Evolutionary conservation across 2,329 filamentous ascomycete species (phyloP), one percentile per base, ranked within the genome.

Genomic region (Hypoxylon sp.): DNA sequence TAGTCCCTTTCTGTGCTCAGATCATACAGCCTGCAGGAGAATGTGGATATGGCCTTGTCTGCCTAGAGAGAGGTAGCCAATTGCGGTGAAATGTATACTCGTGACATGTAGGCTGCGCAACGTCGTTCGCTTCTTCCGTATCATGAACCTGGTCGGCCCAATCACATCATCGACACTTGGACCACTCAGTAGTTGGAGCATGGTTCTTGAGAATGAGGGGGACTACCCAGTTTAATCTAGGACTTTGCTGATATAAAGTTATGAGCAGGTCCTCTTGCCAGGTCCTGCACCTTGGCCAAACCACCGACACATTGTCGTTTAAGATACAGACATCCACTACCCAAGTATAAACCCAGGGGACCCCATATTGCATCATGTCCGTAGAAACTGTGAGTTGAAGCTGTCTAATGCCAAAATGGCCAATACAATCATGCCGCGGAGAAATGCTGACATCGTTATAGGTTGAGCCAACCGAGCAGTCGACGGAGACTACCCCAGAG

Each of bases 381-480:
- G 53, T 53, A 28, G 61, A 64, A 10, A 11, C 41, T 51, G 61
- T 64, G 24, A 64, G 61, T 64, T 7, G 34, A 11, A 20, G 10
- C 10, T 15, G 47, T 37, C 28, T 2, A 17, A 10, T 17, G 22
- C 11, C 32, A 24, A 2, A 34, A 7, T 15, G 43, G 6, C 5
- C 24, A 48, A 19, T 37, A 22, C 6, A 8, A 20, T 6, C 6
- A 37, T 22, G 6, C n/a, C 19, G 19, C 6, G 19, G 4, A 32
- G 44, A 17, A 3, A 58, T 83, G 74, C 79, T 87, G 87, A 91
- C 22, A 55, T 20, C 28, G n/a, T 10, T 24, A 20, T 44, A 65
- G 62, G 47, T 56, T 24, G 47, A 56, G 11, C 17, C 26, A 17
- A 58, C 47, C 28, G 44, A 44, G 19, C 19, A 28, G 17, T 20